Percentiles rank a stretch among this genome's conserved stretches.
Evolutionary conservation across 768 basidiomycete genomes (phyloP).

Genomic region (Panellus pusillus): DNA sequence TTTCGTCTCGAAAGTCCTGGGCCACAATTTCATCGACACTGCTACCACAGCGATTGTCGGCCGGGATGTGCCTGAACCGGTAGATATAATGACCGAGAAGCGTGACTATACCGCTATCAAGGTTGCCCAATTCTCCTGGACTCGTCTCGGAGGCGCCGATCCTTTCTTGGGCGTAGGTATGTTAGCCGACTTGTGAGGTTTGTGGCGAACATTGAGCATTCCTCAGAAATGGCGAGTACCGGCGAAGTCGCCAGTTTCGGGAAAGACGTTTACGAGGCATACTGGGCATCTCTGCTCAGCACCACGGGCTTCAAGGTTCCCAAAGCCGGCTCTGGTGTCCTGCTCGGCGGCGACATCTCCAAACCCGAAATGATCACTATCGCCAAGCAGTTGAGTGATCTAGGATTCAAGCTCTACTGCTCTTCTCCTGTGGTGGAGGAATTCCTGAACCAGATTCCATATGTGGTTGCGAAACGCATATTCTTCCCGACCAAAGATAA

Average conservation of each 20-base stretch:
- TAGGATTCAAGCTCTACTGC: slow-evolving; percentile 96
- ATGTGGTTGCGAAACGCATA: slow-evolving; percentile 83
- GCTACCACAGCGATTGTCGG: slow-evolving; percentile 87
- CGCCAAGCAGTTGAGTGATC: slow-evolving; percentile 74
- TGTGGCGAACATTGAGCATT: slow-evolving; percentile 3
- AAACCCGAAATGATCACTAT: slow-evolving; percentile 86
- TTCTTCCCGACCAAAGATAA: slow-evolving; percentile 98
- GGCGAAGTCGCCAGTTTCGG: slow-evolving; percentile 98
- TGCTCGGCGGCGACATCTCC: slow-evolving; percentile 87
- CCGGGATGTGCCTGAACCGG: slow-evolving; percentile 83
- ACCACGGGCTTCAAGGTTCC: slow-evolving; percentile 97
- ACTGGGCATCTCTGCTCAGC: slow-evolving; percentile 92
- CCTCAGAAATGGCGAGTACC: slow-evolving; percentile 93
- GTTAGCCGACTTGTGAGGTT: slow-evolving; percentile 28
- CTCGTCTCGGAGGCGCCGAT: slow-evolving; percentile 91
- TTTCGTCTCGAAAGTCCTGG: slow-evolving; percentile 97
- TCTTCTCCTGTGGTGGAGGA: slow-evolving; percentile 78
- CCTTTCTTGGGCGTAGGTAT: slow-evolving; percentile 93
- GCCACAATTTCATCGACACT: slow-evolving; percentile 94
- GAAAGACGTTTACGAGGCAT: slow-evolving; percentile 90
- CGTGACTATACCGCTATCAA: slow-evolving; percentile 95
- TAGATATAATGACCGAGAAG: slow-evolving; percentile 88
- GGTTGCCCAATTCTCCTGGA: slow-evolving; percentile 98
- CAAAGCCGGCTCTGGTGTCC: slow-evolving; percentile 77
- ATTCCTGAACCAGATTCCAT: slow-evolving; percentile 74